phyloP scores from a whole-genome alignment of 331 rosid species.

The Spiraea crenata region DNA sequence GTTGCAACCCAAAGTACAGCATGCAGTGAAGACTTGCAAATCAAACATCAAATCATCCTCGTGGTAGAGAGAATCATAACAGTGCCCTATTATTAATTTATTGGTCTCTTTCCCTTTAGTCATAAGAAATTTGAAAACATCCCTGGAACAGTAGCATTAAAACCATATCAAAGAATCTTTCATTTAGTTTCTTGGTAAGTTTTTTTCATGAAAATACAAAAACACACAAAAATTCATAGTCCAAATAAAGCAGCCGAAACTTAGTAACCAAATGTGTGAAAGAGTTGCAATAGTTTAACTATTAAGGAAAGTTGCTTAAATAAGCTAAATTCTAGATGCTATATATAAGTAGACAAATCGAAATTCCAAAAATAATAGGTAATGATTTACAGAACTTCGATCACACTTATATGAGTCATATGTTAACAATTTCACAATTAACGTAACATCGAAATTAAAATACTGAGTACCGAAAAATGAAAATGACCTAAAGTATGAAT shows the following conservation, averaged over 20 bases:
- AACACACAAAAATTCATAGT: not conserved
- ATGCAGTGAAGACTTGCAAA: constrained; percentile 17
- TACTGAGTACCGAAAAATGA: not conserved
- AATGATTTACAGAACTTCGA: not conserved
- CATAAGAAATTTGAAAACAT: not conserved
- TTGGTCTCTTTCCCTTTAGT: not conserved
- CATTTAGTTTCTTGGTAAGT: not conserved
- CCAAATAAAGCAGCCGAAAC: not conserved
- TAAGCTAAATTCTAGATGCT: not conserved
- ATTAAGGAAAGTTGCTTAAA: not conserved
- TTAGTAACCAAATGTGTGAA: not conserved
- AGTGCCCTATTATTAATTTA: constrained; percentile 31
- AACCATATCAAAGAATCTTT: not conserved
- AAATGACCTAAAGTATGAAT: not conserved
- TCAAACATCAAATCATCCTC: constrained; percentile 61
- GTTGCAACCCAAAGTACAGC: constrained; percentile 27
- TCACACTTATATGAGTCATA: not conserved
- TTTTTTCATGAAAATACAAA: not conserved
- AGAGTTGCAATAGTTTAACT: not conserved
- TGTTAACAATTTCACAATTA: not conserved
- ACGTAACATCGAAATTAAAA: too few relatives aligned
- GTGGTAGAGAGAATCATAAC: constrained; percentile 58
- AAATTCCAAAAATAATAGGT: not conserved
- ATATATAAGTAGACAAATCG: not conserved
- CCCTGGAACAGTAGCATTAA: not conserved